A percentile compares a stretch with the other conserved stretches of the same genome.
phyloP scores from a whole-genome alignment of 371 early-diverging fungal genomes.

The Actinomortierella wolfii region DNA sequence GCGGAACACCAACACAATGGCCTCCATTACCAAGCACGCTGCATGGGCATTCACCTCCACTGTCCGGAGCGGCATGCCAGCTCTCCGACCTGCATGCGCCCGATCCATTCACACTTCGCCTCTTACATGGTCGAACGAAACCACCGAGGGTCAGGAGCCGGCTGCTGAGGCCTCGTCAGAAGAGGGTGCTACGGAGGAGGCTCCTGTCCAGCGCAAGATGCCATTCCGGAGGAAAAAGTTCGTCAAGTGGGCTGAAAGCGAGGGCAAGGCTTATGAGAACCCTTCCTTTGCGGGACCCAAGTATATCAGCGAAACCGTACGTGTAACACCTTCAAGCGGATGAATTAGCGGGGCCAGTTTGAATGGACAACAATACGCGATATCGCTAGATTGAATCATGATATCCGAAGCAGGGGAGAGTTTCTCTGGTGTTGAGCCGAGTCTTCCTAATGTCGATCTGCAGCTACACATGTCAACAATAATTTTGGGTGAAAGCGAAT shows the following conservation, averaged over 20 bases:
- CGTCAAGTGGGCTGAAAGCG: slow-evolving; percentile 31
- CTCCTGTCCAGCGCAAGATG: slow-evolving; percentile 15
- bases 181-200: too few species aligned
- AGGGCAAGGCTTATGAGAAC: slow-evolving; percentile 25
- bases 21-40: too few species aligned
- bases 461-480: background rate
- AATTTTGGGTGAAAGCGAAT: background rate
- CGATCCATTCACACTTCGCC: too few species aligned
- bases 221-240: slow-evolving; percentile 41
- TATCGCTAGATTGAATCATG: background rate
- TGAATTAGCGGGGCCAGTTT: too few species aligned
- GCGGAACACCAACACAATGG: too few species aligned
- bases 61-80: too few species aligned
- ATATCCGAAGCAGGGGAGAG: background rate
- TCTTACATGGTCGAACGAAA: too few species aligned
- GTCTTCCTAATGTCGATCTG: background rate
- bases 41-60: too few species aligned
- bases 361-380: background rate
- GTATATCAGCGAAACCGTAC: slow-evolving; percentile 38
- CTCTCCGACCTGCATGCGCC: too few species aligned
- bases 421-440: background rate
- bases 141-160: slow-evolving; percentile 5
- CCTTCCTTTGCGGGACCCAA: slow-evolving; percentile 38
- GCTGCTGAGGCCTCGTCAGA: too few species aligned
- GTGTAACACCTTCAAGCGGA: too few species aligned